Evolutionary conservation across 225 moss, liverwort and hornwort genomes (phyloP).

Genomic region (Sphagnum contortum): DNA sequence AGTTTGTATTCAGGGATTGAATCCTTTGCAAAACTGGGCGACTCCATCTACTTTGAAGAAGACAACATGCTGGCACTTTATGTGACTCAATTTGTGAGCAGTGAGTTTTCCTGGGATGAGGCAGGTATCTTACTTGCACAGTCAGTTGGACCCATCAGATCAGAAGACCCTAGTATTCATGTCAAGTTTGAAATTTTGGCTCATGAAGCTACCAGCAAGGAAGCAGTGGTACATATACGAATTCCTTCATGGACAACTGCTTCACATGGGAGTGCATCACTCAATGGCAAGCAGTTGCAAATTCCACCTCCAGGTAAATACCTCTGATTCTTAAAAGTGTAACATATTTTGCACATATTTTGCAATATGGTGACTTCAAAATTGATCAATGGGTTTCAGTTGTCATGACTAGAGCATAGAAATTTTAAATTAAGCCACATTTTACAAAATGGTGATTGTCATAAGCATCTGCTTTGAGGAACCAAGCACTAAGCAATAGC

Average conservation of each 20-base stretch:
- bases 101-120: conserved; percentile 63
- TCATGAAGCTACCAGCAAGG: conserved; percentile 16
- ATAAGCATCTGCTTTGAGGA: too few relatives aligned
- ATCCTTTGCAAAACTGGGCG: conserved; percentile 92
- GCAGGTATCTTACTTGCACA: conserved; percentile 59
- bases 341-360: too few relatives aligned
- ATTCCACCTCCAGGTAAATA: conserved; percentile 45
- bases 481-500: too few relatives aligned
- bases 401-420: too few relatives aligned
- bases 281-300: conserved; percentile 35
- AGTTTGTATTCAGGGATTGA: conserved; percentile 52
- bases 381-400: too few relatives aligned
- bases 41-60: conserved; percentile 91
- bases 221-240: conserved; percentile 24
- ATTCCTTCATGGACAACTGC: conserved; percentile 29
- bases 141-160: conserved; percentile 37
- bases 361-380: too few relatives aligned
- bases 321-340: too few relatives aligned
- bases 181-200: conserved; percentile 37
- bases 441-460: too few relatives aligned
- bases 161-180: conserved; percentile 40
- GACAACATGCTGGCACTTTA: conserved; percentile 24
- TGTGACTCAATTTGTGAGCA: conserved; percentile 60
- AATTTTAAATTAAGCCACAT: too few relatives aligned
- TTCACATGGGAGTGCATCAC: conserved; percentile 26